phyloP scores from a whole-genome alignment of 2,329 filamentous ascomycete species.

The Ophiostoma triangulosporum region DNA sequence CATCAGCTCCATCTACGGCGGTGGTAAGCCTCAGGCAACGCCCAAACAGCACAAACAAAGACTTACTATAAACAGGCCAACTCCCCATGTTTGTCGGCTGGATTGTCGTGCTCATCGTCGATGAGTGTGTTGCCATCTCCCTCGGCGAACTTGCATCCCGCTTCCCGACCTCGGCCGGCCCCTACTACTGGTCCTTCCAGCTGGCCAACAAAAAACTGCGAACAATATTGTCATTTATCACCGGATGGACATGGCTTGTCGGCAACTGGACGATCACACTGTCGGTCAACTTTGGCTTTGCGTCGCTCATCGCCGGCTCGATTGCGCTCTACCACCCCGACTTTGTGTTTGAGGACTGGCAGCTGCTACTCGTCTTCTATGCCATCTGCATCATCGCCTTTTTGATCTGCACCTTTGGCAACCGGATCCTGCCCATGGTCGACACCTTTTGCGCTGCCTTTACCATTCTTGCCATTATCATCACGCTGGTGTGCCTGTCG shows the following conservation, averaged over 20 bases:
- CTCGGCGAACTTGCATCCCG: slow-evolving; percentile 9
- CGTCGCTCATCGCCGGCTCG: slow-evolving; percentile 45
- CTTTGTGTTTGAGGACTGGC: slow-evolving; percentile 3
- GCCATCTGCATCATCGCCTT: slow-evolving; percentile 8
- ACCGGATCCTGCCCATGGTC: slow-evolving; percentile 27
- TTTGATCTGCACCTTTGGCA: slow-evolving; percentile 24
- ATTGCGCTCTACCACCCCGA: slow-evolving; percentile 40
- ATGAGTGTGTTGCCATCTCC: slow-evolving; percentile 33
- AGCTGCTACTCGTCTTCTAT: slow-evolving; percentile 10
- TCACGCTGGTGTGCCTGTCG: slow-evolving; percentile 37
- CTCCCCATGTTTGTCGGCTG: slow-evolving; percentile 35
- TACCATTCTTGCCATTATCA: slow-evolving; percentile 32
- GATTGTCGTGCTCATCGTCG: slow-evolving; percentile 40
- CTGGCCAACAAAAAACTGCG: slow-evolving; percentile 48
- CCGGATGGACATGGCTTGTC: slow-evolving; percentile 63
- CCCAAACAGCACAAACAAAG: no score
- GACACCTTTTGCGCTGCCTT: slow-evolving; percentile 33
- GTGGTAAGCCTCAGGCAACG: slow-evolving; percentile 5
- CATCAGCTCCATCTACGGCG: slow-evolving; percentile 10
- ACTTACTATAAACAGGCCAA: background rate
- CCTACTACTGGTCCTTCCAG: slow-evolving; percentile 72
- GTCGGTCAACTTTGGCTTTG: slow-evolving; percentile 72
- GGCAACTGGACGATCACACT: slow-evolving; percentile 73
- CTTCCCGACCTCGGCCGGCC: slow-evolving; percentile 19
- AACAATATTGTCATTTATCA: slow-evolving; percentile 53